Conservation (phyloP, 768 basidiomycete species). For the Pleurotus sapidus region DNA sequence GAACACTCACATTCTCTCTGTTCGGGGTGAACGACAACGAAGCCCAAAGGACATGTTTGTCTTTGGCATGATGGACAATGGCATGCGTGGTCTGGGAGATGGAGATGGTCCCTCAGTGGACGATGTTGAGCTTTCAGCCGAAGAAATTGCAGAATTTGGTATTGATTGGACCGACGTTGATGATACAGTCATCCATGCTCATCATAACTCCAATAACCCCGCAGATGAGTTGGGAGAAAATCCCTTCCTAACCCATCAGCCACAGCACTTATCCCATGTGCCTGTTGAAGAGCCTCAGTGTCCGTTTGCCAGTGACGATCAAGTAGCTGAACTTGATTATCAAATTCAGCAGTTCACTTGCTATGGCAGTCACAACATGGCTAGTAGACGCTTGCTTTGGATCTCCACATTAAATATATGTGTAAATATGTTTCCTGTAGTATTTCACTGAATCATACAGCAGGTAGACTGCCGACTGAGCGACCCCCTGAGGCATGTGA, state of each 20-base stretch:
- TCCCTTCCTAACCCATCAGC: neutral
- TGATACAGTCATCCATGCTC: conserved; percentile 3
- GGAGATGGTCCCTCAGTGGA: neutral
- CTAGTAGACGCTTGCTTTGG: neutral
- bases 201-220: conserved; percentile 14
- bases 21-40: conserved; percentile 13
- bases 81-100: conserved; percentile 19
- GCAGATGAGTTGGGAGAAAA: neutral
- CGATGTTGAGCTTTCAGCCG: conserved; percentile 5
- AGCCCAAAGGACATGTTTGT: conserved; percentile 27
- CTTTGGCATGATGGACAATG: conserved; percentile 29
- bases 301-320: conserved; percentile 1
- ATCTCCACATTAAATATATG: neutral
- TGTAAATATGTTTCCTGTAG: neutral
- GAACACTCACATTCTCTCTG: conserved; percentile 29
- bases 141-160: conserved; percentile 20
- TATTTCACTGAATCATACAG: neutral
- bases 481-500: no score
- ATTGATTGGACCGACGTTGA: conserved; percentile 21
- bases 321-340: neutral
- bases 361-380: neutral
- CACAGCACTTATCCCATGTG: conserved; percentile 4
- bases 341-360: neutral
- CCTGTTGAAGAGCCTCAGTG: neutral
- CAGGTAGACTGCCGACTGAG: no score